These are phyloP conservation scores for Meyerozyma guilliermondii DNA, from an alignment of 1,139 yeast genomes.

Conservation along the genomic window DNA sequence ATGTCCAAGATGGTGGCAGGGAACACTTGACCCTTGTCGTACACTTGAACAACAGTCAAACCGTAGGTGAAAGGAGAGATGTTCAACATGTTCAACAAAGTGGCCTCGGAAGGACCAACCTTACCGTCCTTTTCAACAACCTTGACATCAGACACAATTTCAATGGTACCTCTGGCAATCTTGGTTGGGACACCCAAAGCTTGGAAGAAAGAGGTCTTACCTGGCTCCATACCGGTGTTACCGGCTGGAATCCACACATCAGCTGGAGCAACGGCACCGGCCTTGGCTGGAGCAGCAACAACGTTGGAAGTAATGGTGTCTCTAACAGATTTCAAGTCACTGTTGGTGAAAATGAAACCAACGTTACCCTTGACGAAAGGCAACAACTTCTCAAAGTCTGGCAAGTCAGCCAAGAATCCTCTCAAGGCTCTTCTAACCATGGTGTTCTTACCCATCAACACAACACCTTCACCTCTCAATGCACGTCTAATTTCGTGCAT, in stretches of 20 bases:
- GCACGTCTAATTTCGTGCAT: constrained; percentile 99
- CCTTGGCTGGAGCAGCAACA: constrained; percentile 99
- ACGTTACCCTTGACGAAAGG: constrained; percentile 97
- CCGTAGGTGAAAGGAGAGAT: constrained; percentile 99
- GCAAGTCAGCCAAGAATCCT: constrained; percentile 88
- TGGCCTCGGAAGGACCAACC: constrained; percentile 99
- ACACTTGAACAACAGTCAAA: constrained; percentile 93
- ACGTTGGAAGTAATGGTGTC: constrained; percentile 83
- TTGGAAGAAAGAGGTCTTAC: constrained; percentile 99
- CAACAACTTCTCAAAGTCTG: constrained; percentile 92
- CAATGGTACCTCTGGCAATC: constrained; percentile 99
- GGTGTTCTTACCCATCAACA: constrained; percentile 99
- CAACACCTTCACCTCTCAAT: constrained; percentile 91
- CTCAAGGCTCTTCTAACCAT: constrained; percentile 99
- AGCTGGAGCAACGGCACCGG: constrained; percentile 98
- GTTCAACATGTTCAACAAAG: constrained; percentile 98
- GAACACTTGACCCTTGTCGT: constrained; percentile 98
- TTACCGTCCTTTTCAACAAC: constrained; percentile 80
- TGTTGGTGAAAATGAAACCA: constrained; percentile 99
- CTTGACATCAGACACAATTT: constrained; percentile 95
- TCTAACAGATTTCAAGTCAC: constrained; percentile 87
- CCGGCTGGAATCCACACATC: constrained; percentile 98
- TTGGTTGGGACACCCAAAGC: constrained; percentile 99
- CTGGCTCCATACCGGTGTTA: constrained; percentile 99
- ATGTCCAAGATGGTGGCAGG: constrained; percentile 95